phyloP scores from a whole-genome alignment of 139 green algal genomes.

The Edaphochlamys debaryana region DNA sequence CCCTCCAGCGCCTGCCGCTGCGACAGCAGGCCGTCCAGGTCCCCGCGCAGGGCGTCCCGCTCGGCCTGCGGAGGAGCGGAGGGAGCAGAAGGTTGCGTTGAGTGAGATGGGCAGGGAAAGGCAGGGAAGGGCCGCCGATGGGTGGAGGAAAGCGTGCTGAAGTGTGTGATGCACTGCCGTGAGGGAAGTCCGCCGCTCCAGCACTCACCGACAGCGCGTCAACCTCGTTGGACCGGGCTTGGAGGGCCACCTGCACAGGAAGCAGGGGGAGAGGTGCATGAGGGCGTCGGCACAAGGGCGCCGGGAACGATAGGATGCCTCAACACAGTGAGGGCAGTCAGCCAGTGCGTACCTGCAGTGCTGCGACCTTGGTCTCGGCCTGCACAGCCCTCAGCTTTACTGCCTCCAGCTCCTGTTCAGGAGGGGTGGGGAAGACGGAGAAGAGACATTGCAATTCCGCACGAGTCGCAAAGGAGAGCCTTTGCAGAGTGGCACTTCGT shows the following conservation, averaged over 20 bases:
- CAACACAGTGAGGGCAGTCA: no score
- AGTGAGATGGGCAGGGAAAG: no score
- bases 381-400: conserved; percentile 13
- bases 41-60: conserved; percentile 40
- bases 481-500: no score
- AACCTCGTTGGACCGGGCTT: conserved; percentile 3
- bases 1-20: conserved; percentile 44
- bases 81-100: no score
- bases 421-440: neutral
- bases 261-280: neutral
- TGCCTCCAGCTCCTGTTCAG: conserved; percentile 25
- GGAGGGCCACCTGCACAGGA: conserved; percentile 22
- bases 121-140: neutral
- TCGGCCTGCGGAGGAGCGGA: conserved; percentile 20
- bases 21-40: conserved; percentile 50
- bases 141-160: neutral
- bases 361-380: conserved; percentile 35
- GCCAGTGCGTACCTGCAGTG: conserved; percentile 33
- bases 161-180: no score
- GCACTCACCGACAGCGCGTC: conserved; percentile 10
- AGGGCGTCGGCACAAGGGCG: no score
- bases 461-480: no score
- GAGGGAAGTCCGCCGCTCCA: no score
- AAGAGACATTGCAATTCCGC: neutral
- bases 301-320: no score